Base-by-base conservation (phyloP, 2,329 filamentous ascomycete genomes). In the Trichoderma citrinoviride region DNA sequence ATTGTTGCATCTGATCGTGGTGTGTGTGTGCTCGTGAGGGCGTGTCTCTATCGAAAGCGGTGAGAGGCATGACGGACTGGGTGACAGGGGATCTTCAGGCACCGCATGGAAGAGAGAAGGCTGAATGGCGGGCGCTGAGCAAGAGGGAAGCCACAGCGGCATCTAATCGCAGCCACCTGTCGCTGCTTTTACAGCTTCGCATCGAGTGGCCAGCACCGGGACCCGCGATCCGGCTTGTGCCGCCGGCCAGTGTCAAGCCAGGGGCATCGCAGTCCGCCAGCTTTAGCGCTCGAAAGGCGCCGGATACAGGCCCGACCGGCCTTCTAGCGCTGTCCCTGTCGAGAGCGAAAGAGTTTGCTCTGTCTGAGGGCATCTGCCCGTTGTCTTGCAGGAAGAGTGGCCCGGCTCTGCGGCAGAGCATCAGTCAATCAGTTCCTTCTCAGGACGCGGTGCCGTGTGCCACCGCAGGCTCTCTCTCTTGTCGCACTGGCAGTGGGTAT, bases 161-260 rank as follows among this genome's bases (percentile, higher is more conserved):
- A 62, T 23, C 58, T 62, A 54, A 62, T 54, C 49, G 49, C 58
- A 49, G 33, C 50, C 57, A 62, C 50, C 47, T 27, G 50, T 37
- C 55, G 64, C 64, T 50, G 64, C 64, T 63, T 65, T 65, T 65
- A 49, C 57, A 27, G 27, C 23, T 33, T n/a, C 27, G 19, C 5
- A 33, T n/a, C n/a, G 47, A 29, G 7, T 12, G 37, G 44, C 49
- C 7, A n/a, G 33, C 44, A 14, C 40, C 37, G 6, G 14, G 53
- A 14, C 23, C 47, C 46, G 50, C 58, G 41, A 33, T 50, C 44
- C 57, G 57, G 57, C 57, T 50, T 50, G 44, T 61, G 57, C 57
- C 57, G 57, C 56, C 50, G 44, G 57, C 41, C 57, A 61, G 21
- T 50, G 57, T 50, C 57, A 50, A 61, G 33, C 29, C 33, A 53